Percentiles rank a stretch among this genome's conserved stretches.
phyloP scores from a whole-genome alignment of 2,329 filamentous ascomycete species.

The Phaeosphaeriaceae sp. region DNA sequence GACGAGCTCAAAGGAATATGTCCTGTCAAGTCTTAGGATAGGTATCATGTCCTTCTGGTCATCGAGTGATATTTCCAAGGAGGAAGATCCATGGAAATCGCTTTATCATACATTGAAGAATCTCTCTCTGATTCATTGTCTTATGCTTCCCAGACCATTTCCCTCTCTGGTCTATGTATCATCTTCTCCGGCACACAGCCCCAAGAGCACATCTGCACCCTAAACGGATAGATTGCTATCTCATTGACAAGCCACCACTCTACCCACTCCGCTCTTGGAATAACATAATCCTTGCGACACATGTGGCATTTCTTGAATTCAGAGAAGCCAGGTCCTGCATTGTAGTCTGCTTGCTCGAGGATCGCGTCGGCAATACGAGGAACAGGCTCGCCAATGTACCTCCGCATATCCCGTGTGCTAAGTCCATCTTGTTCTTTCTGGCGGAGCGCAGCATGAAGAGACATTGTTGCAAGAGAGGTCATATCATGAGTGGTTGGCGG shows the following conservation, averaged over 20 bases:
- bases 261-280: slow-evolving; percentile 39
- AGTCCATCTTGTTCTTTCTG: slow-evolving; percentile 3
- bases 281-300: slow-evolving; percentile 36
- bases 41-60: too few species aligned
- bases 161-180: slow-evolving; percentile 15
- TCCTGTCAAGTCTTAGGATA: too few species aligned
- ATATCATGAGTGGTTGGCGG: slow-evolving; percentile 14
- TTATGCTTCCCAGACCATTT: neutral
- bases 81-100: too few species aligned
- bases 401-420: slow-evolving; percentile 9
- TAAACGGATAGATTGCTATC: slow-evolving; percentile 21
- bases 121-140: too few species aligned
- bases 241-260: slow-evolving; percentile 33
- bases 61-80: too few species aligned
- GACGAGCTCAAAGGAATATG: too few species aligned
- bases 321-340: slow-evolving; percentile 19
- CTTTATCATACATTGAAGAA: too few species aligned
- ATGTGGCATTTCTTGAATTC: slow-evolving; percentile 32
- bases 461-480: slow-evolving; percentile 22
- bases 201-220: slow-evolving; percentile 41
- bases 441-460: slow-evolving; percentile 20
- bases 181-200: slow-evolving; percentile 35
- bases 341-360: slow-evolving; percentile 20
- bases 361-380: slow-evolving; percentile 17
- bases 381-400: slow-evolving; percentile 9